Base-by-base conservation (phyloP, 2,329 filamentous ascomycete species). In the Neofusicoccum kwambonambiense region DNA sequence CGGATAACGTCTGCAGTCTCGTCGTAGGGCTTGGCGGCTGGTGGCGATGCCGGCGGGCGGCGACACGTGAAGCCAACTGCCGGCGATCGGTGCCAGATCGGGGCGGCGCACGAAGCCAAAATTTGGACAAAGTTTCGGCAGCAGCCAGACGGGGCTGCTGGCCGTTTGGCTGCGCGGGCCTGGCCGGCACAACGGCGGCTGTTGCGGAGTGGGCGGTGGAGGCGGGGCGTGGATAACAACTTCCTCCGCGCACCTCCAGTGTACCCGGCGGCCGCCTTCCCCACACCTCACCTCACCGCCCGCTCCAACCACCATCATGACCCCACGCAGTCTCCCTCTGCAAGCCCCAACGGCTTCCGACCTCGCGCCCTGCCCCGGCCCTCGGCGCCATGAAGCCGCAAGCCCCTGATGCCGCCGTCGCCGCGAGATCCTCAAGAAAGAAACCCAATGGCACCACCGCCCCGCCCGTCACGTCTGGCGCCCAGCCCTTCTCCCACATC, bases 1-100 rank as follows among this genome's bases (percentile, higher is more conserved):
- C 54, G 54, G 54, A 17, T 34, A 58, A 58, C 54, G 54, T 42
- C 27, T 44, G 39, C 54, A 42, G 54, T 27, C 41, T 45, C 31
- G 22, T 35, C 49, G 27, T 17, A 15, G 49, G 49, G 31, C 35
- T 41, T 17, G 34, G 17, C 51, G 13, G 31, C 7, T n/a, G 37
- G 35, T 56, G 52, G 13, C 15, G 34, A 27, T 42, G 9, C 19
- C 27, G 27, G 27, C 6, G 27, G 27, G 3, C 6, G 27, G 4
- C 4, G 27, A 31, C 27, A 31, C 27, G 27, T 31, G 27, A 2
- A 27, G 17, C 19, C 52, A 42, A 27, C 6, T 31, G 35, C 35
- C 39, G 37, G 9, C 17, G 17, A 57, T 42, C 37, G 12, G 27
- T 15, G 52, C 37, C 35, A 11, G n/a, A 34, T 42, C 13, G 52